Percentiles rank a stretch among this genome's conserved stretches.
Conservation (phyloP, 139 green algal species). For the Tetradesmus obliquus region DNA sequence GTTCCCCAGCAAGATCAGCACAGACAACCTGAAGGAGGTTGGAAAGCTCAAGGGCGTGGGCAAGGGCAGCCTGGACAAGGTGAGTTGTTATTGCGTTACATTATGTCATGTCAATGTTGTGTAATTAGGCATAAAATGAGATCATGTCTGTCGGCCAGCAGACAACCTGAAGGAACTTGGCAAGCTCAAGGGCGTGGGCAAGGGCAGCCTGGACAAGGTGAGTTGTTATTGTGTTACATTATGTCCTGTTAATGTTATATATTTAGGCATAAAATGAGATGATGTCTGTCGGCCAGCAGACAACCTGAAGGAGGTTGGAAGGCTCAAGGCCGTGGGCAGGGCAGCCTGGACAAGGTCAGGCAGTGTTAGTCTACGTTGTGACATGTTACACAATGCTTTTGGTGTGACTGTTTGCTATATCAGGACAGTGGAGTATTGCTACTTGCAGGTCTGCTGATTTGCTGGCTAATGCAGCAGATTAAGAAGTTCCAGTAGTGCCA, state of each 20-base stretch:
- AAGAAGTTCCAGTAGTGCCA: neutral
- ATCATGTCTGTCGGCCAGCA: neutral
- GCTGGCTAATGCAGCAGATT: neutral
- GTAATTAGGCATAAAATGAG: neutral
- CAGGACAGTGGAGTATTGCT: too few relatives aligned
- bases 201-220: conserved; percentile 31
- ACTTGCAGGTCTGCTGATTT: too few relatives aligned
- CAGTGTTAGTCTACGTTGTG: neutral
- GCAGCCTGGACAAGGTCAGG: conserved; percentile 29
- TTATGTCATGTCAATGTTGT: neutral
- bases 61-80: conserved; percentile 36
- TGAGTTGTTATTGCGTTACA: neutral
- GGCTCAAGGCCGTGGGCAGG: conserved; percentile 45
- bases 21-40: conserved; percentile 34
- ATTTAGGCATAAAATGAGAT: too few relatives aligned
- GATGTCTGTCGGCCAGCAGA: too few relatives aligned
- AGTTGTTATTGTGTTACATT: neutral
- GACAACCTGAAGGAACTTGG: conserved; percentile 29
- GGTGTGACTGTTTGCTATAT: too few relatives aligned
- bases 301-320: conserved; percentile 40
- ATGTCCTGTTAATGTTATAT: too few relatives aligned
- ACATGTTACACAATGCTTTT: neutral
- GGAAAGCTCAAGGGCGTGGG: conserved; percentile 47
- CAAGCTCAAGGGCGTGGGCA: conserved; percentile 45
- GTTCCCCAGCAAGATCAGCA: conserved; percentile 32